These are phyloP conservation scores for Sporobolus alterniflorus DNA, from an alignment of 202 grass and related monocot species.

Conservation along the genomic window DNA sequence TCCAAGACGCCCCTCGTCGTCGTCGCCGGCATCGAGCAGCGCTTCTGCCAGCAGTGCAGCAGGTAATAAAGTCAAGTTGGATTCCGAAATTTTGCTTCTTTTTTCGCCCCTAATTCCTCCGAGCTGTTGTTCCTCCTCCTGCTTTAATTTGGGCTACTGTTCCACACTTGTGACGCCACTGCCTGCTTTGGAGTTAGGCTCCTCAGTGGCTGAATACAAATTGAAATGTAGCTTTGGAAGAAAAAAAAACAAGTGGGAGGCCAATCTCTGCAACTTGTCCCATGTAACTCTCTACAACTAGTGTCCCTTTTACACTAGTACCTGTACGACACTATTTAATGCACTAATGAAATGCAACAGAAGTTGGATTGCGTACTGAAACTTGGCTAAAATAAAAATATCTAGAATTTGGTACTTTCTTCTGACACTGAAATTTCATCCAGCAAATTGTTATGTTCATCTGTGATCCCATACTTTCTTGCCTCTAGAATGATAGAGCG, in stretches of 20 bases:
- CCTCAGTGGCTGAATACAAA: not conserved
- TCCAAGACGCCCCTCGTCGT: slow-evolving; percentile 85
- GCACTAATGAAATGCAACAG: slow-evolving; percentile 3
- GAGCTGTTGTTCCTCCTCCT: not conserved
- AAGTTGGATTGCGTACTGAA: not conserved
- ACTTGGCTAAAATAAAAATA: not conserved
- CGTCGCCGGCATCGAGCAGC: slow-evolving; percentile 94
- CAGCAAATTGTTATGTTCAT: not conserved
- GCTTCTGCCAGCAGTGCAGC: slow-evolving; percentile 99
- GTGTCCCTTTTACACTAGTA: too few species aligned
- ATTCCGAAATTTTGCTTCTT: not conserved
- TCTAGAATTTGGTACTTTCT: not conserved
- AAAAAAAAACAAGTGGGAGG: not conserved
- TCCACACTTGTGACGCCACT: slow-evolving; percentile 29
- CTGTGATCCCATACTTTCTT: not conserved
- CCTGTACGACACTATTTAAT: slow-evolving; percentile 35
- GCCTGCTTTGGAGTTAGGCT: not conserved
- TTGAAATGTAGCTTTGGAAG: not conserved
- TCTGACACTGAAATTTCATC: not conserved
- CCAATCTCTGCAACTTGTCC: slow-evolving; percentile 4
- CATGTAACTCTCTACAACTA: not conserved
- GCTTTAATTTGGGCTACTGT: slow-evolving; percentile 3
- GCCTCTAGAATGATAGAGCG: not conserved
- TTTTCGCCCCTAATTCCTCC: not conserved
- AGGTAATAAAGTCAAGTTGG: slow-evolving; percentile 61